Evolutionary conservation across 345 rosid genomes (phyloP).

Genomic region (Euphorbia lathyris): DNA sequence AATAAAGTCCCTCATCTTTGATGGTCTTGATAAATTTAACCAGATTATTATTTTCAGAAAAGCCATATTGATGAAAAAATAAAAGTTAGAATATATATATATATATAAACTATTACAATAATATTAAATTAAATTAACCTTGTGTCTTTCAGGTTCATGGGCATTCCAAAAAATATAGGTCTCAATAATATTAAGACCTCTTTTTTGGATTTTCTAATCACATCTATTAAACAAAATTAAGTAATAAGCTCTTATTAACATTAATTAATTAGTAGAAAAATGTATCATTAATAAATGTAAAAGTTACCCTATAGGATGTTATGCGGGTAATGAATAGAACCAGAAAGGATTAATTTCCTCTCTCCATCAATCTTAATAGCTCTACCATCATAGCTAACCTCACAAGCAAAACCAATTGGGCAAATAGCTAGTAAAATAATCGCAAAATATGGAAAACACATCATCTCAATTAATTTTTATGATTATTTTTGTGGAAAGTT

Average conservation of each 20-base stretch:
- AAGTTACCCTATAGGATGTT: slow-evolving; percentile 20
- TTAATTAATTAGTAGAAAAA: too few species aligned
- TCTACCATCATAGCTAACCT: slow-evolving; percentile 9
- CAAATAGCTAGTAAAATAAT: not conserved
- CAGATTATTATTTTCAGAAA: slow-evolving; percentile 14
- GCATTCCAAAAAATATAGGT: slow-evolving; percentile 29
- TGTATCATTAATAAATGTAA: too few species aligned
- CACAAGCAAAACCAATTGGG: not conserved
- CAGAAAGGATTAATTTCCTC: slow-evolving; percentile 12
- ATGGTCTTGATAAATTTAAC: slow-evolving; percentile 18
- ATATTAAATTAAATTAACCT: not conserved
- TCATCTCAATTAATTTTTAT: too few species aligned
- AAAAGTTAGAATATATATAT: too few species aligned
- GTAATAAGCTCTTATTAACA: too few species aligned
- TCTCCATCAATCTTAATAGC: slow-evolving; percentile 15
- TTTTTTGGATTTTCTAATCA: slow-evolving; percentile 22
- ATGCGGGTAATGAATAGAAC: slow-evolving; percentile 21
- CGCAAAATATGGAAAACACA: not conserved
- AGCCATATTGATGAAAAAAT: slow-evolving; percentile 15
- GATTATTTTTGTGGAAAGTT: too few species aligned
- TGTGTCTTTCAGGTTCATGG: slow-evolving; percentile 16
- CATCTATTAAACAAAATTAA: too few species aligned
- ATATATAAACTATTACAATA: not conserved
- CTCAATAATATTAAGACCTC: slow-evolving; percentile 25
- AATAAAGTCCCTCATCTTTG: slow-evolving; percentile 14